Conservation (phyloP, 495 filamentous ascomycete species). For the Hamigera avellanea region DNA sequence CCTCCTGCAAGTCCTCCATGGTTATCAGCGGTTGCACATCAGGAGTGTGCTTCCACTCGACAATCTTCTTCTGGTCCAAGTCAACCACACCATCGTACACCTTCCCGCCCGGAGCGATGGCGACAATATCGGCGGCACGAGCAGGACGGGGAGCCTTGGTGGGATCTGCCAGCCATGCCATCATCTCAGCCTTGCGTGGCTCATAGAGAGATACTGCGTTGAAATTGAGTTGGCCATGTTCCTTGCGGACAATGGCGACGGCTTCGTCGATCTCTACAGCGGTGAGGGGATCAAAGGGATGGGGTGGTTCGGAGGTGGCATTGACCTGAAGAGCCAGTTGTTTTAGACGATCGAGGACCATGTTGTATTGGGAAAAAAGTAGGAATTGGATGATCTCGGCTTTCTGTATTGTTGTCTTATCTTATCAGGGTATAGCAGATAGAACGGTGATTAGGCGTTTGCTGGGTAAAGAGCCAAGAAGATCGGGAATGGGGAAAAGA, state of each 20-base stretch:
- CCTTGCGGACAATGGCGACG: conserved; percentile 56
- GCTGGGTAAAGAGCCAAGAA: too few relatives aligned
- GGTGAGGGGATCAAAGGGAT: conserved; percentile 81
- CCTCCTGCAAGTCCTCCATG: conserved; percentile 85
- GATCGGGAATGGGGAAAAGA: too few relatives aligned
- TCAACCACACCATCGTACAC: conserved; percentile 83
- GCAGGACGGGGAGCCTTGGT: conserved; percentile 49
- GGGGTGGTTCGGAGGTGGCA: conserved; percentile 41
- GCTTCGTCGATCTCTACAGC: conserved; percentile 66
- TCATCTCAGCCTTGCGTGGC: conserved; percentile 80
- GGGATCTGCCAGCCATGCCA: conserved; percentile 63
- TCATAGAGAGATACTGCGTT: conserved; percentile 86
- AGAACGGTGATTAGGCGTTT: too few relatives aligned
- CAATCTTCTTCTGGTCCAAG: conserved; percentile 55
- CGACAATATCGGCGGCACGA: conserved; percentile 74
- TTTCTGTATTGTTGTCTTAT: too few relatives aligned
- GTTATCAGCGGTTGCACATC: conserved; percentile 88
- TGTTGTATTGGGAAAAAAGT: conserved; percentile 18
- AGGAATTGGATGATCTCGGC: too few relatives aligned
- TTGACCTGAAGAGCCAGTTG: conserved; percentile 56
- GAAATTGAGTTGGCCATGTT: conserved; percentile 64
- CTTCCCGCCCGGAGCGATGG: conserved; percentile 67
- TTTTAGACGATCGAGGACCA: conserved; percentile 60
- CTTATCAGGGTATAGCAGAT: background rate
- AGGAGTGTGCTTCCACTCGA: conserved; percentile 64